Evolutionary conservation across 2,329 filamentous ascomycete genomes (phyloP), one percentile per base, ranked within the genome.

Genomic region (Ceratocystis albifundus): DNA sequence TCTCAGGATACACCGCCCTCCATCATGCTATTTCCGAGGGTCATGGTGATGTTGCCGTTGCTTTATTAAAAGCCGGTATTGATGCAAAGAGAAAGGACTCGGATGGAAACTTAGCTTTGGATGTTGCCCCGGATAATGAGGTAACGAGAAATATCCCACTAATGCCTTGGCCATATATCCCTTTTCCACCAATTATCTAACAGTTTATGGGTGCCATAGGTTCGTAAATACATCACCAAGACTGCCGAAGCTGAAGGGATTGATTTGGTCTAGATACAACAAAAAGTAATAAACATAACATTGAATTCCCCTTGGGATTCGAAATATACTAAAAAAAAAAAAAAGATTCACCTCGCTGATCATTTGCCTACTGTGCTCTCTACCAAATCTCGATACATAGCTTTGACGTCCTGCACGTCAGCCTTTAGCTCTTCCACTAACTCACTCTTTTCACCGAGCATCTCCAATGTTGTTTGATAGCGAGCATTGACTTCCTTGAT

Each of bases 371-470:
- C 84, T 67, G 90, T 93, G 73, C 87, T 85, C 77, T 96, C 89
- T 62, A 96, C 88, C 74, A 99, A 77, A 74, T 97, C 93, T 70
- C 90, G 85, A 78, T 97, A 97, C 82, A 99, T 96, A 73, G 87
- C 88, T 80, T 99, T 99, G 74, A 99, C 81, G 79, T 99, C 94
- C 70, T 86, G 80, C 65, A 99, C 88, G 79, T 97, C 94, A 12
- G 88, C 87, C 75, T 82, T 85, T 70, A 99, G 78, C 79, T 99
- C 94, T 73, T 96, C 91, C 1, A 96, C 92, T 72, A 88, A 79
- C 79, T 99, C 94, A 75, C 90, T 96, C 83, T 96, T 96, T 82
- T 99, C 94, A 1, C 94, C 94, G 66, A 99, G 77, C 85, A 97
- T 87, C 77, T 97, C 92, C 65, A 99, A 79, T 68, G 90, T 95